Evolutionary conservation across 306 rosid genomes (phyloP).

Genomic region (Arachis stenosperma): DNA sequence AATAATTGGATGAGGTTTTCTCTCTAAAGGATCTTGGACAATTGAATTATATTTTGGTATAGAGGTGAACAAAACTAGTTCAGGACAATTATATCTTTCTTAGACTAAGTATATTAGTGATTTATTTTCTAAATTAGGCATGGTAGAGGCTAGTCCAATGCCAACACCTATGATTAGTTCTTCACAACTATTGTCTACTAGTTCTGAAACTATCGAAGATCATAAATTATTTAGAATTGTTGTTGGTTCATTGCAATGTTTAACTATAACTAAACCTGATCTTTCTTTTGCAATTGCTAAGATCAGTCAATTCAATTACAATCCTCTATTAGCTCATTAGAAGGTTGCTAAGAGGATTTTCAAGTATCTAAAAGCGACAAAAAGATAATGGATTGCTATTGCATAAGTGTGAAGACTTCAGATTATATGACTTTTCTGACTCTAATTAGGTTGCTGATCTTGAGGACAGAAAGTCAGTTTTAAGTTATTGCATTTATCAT

Average conservation of each 20-base stretch:
- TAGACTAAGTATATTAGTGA: background rate
- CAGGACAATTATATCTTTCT: background rate
- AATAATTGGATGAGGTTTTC: background rate
- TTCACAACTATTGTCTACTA: too few relatives aligned
- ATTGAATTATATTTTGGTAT: background rate
- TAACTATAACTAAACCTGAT: background rate
- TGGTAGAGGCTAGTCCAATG: too few relatives aligned
- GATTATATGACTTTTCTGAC: background rate
- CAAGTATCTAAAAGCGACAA: background rate
- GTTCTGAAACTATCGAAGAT: background rate
- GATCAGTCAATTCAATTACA: background rate
- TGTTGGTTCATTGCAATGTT: background rate
- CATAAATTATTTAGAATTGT: background rate
- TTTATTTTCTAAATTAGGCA: too few relatives aligned
- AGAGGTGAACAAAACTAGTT: background rate
- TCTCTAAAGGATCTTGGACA: background rate
- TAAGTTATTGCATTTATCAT: too few relatives aligned
- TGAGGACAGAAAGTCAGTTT: too few relatives aligned
- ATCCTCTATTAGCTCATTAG: background rate
- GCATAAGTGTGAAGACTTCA: background rate
- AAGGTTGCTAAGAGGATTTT: background rate
- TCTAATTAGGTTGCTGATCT: too few relatives aligned
- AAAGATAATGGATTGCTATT: background rate
- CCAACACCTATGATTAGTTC: too few relatives aligned
- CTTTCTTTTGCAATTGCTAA: background rate